phyloP scores from a whole-genome alignment of 2,329 filamentous ascomycete species.

The Claviceps purpurea region DNA sequence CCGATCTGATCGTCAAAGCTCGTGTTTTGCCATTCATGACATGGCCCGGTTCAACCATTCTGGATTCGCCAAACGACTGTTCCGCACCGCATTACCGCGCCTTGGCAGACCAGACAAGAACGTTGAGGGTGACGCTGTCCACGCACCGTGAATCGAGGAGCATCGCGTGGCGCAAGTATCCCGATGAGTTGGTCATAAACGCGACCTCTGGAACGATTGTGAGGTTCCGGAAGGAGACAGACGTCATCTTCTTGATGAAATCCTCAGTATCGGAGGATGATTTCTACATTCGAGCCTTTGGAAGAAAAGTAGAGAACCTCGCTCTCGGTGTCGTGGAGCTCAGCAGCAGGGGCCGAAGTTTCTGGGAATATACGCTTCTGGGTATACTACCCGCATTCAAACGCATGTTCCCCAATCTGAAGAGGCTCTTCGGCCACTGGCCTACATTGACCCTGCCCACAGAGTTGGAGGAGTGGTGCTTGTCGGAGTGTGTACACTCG shows the following conservation, averaged over 20 bases:
- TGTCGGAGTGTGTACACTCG: slow-evolving; percentile 15
- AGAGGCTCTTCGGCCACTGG: slow-evolving; percentile 13
- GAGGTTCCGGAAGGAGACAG: slow-evolving; percentile 17
- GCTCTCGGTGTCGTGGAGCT: slow-evolving; percentile 10
- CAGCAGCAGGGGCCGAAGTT: not conserved
- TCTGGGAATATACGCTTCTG: not conserved
- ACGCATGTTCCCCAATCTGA: slow-evolving; percentile 13
- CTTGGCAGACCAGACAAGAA: slow-evolving; percentile 16
- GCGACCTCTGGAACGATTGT: slow-evolving; percentile 12
- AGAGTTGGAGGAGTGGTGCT: slow-evolving; percentile 18
- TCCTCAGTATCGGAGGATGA: not conserved
- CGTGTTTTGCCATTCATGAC: slow-evolving; percentile 11
- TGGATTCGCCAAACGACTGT: slow-evolving; percentile 4
- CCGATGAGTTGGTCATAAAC: slow-evolving; percentile 19
- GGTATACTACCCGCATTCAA: not conserved
- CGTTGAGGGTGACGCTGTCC: slow-evolving; percentile 18
- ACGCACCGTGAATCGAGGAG: slow-evolving; percentile 22
- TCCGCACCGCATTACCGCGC: slow-evolving; percentile 11
- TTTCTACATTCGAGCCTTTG: slow-evolving; percentile 14
- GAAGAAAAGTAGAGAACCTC: slow-evolving; percentile 16
- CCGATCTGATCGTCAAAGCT: slow-evolving; percentile 12
- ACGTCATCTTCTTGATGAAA: slow-evolving; percentile 17
- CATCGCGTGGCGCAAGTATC: slow-evolving; percentile 17
- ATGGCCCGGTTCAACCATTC: not conserved
- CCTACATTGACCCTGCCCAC: not conserved